Evolutionary conservation across 225 moss, liverwort and hornwort species (phyloP), one percentile per base, ranked within the genome.

Genomic region (Sphagnum tenellum): DNA sequence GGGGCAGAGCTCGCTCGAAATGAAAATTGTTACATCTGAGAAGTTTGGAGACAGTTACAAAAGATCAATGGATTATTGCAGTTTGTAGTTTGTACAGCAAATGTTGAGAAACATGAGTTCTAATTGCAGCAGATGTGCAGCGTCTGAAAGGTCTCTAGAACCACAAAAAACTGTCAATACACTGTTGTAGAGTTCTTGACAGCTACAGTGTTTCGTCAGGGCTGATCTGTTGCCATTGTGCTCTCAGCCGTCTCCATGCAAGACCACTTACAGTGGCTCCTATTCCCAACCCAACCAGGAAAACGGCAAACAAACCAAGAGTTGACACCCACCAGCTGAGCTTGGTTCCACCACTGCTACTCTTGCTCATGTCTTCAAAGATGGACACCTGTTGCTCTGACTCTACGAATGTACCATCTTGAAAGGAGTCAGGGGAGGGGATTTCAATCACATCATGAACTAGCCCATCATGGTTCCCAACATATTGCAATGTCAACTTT

Each of bases 391-490:
- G 66, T 66, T 63, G 63, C 48, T 67, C 46, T n/a, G 50, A 51
- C 60, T 67, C 52, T 10, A 55, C 4, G 54, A 66, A 66, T 8
- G n/a, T 7, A 29, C 48, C 45, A 56, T 47, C 63, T 71, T 50
- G 58, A 0, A 67, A 59, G 54, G 70, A 62, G 5, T 75, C n/a
- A 44, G 4, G 44, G 46, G 8, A 73, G 5, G 53, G 73, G 60
- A 86, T 73, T 50, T 79, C 72, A 29, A 89, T 51, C 53, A 76
- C 67, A 29, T 89, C 79, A 71, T 89, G 89, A 3, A 79, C 66
- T 51, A 72, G 66, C 46, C 86, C 86, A 58, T 89, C 89, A 64
- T 86, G 89, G 50, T 89, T 83, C 4, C 86, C 86, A 2, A 89
- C 62, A 53, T 83, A 86, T 3, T 69, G 69, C 73, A 89, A 46